Conservation (phyloP, 129 eudicot genomes). For the Mikania micrantha region DNA sequence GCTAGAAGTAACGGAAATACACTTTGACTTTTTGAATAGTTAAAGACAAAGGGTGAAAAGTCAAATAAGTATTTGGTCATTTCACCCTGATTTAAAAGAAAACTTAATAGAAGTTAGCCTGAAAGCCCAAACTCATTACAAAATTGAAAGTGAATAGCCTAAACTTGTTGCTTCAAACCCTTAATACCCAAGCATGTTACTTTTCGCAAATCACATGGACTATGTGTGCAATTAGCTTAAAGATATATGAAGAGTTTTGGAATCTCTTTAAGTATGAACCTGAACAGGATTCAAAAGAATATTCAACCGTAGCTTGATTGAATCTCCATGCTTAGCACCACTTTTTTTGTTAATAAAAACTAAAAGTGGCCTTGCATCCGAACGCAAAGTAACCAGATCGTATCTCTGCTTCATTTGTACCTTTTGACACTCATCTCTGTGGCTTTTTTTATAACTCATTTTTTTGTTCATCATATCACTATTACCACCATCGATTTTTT, state of each 20-base stretch:
- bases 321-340: slow-evolving; percentile 81
- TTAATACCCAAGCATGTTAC: too few relatives aligned
- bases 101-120: too few relatives aligned
- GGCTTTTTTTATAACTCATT: slow-evolving; percentile 42
- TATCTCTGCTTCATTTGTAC: slow-evolving; percentile 35
- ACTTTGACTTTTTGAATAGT: too few relatives aligned
- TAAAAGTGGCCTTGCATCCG: slow-evolving; percentile 82
- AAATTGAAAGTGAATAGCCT: too few relatives aligned
- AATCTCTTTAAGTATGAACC: slow-evolving; percentile 29
- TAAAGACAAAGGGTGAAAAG: too few relatives aligned
- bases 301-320: slow-evolving; percentile 61
- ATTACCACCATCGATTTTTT: slow-evolving; percentile 29
- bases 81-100: too few relatives aligned
- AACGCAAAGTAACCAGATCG: slow-evolving; percentile 46
- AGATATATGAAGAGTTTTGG: slow-evolving; percentile 2
- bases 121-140: too few relatives aligned
- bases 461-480: slow-evolving; percentile 35
- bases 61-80: too few relatives aligned
- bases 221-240: too few relatives aligned
- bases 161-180: too few relatives aligned
- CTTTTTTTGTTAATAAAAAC: slow-evolving; percentile 83
- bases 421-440: slow-evolving; percentile 61
- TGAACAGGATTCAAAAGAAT: slow-evolving; percentile 77
- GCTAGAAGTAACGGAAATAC: too few relatives aligned
- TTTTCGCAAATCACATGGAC: too few relatives aligned